A percentile compares a stretch with the other conserved stretches of the same genome.
These are phyloP conservation scores for Phytophthora tubulina DNA, from an alignment of 352 stramenopile genomes.

Conservation along the genomic window DNA sequence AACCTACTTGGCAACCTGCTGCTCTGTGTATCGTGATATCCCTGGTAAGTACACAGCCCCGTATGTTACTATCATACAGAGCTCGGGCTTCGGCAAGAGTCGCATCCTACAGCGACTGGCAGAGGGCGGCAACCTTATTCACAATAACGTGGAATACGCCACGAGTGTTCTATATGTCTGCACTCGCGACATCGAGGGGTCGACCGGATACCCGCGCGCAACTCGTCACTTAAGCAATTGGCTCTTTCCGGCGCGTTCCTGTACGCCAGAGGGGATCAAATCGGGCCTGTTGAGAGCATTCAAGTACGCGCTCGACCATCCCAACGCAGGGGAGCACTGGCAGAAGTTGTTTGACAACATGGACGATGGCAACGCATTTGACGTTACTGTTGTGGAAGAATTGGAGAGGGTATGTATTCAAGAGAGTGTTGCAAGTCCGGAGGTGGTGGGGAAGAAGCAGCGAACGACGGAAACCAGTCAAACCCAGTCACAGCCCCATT, in stretches of 20 bases:
- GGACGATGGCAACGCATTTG: neutral
- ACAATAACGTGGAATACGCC: neutral
- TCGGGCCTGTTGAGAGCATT: neutral
- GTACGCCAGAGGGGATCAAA: neutral
- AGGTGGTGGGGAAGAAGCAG: neutral
- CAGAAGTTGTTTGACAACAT: neutral
- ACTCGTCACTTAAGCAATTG: neutral
- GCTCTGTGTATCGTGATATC: neutral
- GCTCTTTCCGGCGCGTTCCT: neutral
- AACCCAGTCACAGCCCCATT: too few relatives aligned
- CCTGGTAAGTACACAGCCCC: neutral
- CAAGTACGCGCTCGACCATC: neutral
- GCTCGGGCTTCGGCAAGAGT: constrained; percentile 19
- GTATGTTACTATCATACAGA: constrained; percentile 4
- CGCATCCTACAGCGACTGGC: neutral
- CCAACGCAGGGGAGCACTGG: neutral
- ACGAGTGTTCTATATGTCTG: neutral
- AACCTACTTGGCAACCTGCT: neutral
- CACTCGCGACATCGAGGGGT: neutral
- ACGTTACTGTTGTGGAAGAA: neutral
- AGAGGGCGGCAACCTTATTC: neutral
- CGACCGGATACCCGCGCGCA: neutral
- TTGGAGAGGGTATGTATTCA: neutral
- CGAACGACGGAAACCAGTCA: neutral
- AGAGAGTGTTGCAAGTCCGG: neutral